Base-by-base conservation (phyloP, 2,329 filamentous ascomycete genomes). In the Dryadomyces quercus-mongolicae region DNA sequence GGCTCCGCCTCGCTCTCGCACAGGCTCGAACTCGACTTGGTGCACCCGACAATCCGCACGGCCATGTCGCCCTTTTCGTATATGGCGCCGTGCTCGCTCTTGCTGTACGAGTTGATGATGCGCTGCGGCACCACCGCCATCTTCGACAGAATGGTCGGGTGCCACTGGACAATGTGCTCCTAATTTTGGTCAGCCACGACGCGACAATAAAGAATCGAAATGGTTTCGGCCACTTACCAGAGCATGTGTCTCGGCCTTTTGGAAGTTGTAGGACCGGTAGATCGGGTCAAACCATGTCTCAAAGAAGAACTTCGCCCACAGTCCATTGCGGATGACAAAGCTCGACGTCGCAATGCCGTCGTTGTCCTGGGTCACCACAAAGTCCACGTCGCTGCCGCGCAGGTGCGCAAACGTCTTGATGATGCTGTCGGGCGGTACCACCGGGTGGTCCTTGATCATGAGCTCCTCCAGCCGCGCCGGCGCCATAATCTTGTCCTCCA, bases 261-360 rank as follows among this genome's bases (percentile, higher is more conserved):
- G 88, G 65, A 98, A 98, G 66, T 95, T 95, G 71, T 98, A 98
- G 61, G 78, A 87, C 59, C 92, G 79, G 70, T 95, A 98, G 46
- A 97, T 73, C 49, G 93, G 93, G 66, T 97, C 90, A 65, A 93
- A 95, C 93, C 93, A 98, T 1, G 88, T 86, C 66, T 98, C 93
- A 18, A 97, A 70, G 65, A 98, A 88, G 73, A 87, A 98, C 64
- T 86, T 86, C 47, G 88, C 86, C 88, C 92, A 98, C 54, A 93
- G 88, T 21, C 91, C 89, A 57, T 86, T 88, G 58, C 82, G 78
- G 13, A 98, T 66, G 15, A 97, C 73, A 58, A 95, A 85, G 68
- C 88, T 95, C 12, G 81, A 82, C 16, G 83, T 78, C 25, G 82
- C 81, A 53, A 98, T 66, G 6, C 92, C 91, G 40, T 87, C 84